Evolutionary conservation across 805 yeast species (phyloP).

Genomic region (Candida ipomoeae): DNA sequence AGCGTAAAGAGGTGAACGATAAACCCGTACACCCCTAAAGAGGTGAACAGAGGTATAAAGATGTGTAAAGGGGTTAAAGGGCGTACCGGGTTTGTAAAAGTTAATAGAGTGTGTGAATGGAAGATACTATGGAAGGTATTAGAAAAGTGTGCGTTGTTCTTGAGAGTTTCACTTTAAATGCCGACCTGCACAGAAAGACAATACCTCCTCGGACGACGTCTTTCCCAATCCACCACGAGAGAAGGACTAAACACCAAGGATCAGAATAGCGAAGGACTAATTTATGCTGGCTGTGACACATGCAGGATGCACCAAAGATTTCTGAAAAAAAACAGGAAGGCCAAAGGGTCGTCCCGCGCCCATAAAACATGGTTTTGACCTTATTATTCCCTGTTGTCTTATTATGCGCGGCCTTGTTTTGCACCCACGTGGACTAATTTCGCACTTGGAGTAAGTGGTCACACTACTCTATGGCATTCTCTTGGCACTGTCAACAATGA

Average conservation of each 20-base stretch:
- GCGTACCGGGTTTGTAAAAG: too few species aligned
- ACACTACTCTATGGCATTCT: constrained; percentile 10
- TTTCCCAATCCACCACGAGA: background rate
- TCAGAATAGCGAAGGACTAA: background rate
- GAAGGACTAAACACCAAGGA: too few species aligned
- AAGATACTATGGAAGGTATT: too few species aligned
- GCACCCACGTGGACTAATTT: constrained; percentile 16
- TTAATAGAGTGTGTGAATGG: too few species aligned
- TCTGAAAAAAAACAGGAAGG: too few species aligned
- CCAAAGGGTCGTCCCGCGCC: background rate
- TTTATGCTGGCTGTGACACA: background rate
- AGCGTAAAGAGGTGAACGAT: too few species aligned
- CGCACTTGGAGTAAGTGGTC: constrained; percentile 13
- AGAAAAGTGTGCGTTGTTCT: too few species aligned
- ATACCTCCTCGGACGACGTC: background rate
- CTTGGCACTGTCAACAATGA: constrained; percentile 4
- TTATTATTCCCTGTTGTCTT: background rate
- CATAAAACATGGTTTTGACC: background rate
- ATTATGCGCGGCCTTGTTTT: constrained; percentile 3
- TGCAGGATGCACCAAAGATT: background rate
- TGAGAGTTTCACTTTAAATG: too few species aligned
- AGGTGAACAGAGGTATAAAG: too few species aligned
- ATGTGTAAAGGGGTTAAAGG: too few species aligned
- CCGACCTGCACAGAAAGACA: too few species aligned
- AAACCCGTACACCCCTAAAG: too few species aligned